Conservation (phyloP, 2,329 filamentous ascomycete species). For the Aschersonia sp. region DNA sequence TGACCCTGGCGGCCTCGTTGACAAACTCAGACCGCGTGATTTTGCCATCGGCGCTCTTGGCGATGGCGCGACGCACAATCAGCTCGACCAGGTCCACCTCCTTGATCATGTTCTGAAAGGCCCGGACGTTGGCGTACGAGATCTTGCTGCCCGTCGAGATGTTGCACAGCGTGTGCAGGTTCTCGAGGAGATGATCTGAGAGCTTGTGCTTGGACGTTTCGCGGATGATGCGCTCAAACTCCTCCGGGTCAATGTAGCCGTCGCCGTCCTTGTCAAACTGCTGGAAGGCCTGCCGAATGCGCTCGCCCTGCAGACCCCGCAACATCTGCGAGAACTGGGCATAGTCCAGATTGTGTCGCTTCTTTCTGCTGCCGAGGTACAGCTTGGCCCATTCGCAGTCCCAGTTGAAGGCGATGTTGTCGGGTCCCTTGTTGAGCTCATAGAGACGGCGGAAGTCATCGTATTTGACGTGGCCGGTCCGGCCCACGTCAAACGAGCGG, state of each 20-base stretch:
- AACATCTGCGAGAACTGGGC: conserved; percentile 97
- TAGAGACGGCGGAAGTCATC: conserved; percentile 77
- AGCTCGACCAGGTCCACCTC: conserved; percentile 97
- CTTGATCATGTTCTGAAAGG: conserved; percentile 94
- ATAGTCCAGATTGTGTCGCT: conserved; percentile 85
- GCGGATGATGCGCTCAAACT: conserved; percentile 93
- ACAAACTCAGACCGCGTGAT: conserved; percentile 91
- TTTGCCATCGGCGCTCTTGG: conserved; percentile 74
- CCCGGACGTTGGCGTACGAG: conserved; percentile 92
- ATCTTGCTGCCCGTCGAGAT: conserved; percentile 86
- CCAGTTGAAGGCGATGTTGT: conserved; percentile 91
- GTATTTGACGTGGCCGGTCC: conserved; percentile 76
- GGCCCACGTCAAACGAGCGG: conserved; percentile 81
- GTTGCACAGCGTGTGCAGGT: conserved; percentile 87
- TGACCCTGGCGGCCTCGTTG: conserved; percentile 81
- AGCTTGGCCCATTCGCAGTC: conserved; percentile 91
- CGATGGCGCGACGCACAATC: conserved; percentile 75
- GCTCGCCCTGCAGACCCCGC: conserved; percentile 87
- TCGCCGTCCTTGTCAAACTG: conserved; percentile 82
- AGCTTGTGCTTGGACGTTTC: conserved; percentile 93
- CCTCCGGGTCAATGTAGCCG: conserved; percentile 87
- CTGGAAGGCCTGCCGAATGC: conserved; percentile 90
- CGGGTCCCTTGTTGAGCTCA: conserved; percentile 73
- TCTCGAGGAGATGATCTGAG: conserved; percentile 85
- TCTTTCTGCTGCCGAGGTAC: conserved; percentile 79